Percentiles rank a stretch among this genome's conserved stretches.
Conservation (phyloP, 192 early-diverging fungal genomes). For the Geranomyces michiganensis region DNA sequence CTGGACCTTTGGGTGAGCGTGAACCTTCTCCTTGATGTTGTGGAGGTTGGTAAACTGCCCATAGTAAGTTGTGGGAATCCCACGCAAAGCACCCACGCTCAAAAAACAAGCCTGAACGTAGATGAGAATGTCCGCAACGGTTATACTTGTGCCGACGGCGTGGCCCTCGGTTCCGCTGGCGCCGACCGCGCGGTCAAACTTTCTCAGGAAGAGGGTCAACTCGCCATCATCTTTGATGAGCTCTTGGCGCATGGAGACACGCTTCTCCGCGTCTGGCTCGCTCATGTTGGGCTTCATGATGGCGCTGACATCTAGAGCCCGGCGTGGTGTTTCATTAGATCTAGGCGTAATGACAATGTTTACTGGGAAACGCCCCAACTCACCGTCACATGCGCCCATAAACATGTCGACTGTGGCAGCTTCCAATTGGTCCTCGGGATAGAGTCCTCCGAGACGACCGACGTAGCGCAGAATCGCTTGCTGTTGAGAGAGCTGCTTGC, state of each 20-base stretch:
- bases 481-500: not conserved
- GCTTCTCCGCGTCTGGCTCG: conserved; percentile 42
- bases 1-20: no score
- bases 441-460: not conserved
- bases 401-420: not conserved
- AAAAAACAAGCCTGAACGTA: no score
- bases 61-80: no score
- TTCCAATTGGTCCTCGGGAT: not conserved
- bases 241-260: conserved; percentile 35
- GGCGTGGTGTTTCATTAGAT: no score
- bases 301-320: conserved; percentile 37
- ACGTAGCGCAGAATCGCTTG: not conserved
- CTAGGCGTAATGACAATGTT: no score
- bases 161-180: conserved; percentile 9
- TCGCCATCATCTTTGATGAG: conserved; percentile 30
- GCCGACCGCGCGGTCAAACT: conserved; percentile 30
- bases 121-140: conserved; percentile 40
- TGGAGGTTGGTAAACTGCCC: no score
- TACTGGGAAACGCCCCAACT: no score
- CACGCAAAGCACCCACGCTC: no score
- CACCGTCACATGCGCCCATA: not conserved
- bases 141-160: conserved; percentile 32
- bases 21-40: no score
- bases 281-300: conserved; percentile 19
- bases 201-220: conserved; percentile 5